Evolutionary conservation across 148 eudicot species (phyloP).

Genomic region (Persicaria tinctoria): DNA sequence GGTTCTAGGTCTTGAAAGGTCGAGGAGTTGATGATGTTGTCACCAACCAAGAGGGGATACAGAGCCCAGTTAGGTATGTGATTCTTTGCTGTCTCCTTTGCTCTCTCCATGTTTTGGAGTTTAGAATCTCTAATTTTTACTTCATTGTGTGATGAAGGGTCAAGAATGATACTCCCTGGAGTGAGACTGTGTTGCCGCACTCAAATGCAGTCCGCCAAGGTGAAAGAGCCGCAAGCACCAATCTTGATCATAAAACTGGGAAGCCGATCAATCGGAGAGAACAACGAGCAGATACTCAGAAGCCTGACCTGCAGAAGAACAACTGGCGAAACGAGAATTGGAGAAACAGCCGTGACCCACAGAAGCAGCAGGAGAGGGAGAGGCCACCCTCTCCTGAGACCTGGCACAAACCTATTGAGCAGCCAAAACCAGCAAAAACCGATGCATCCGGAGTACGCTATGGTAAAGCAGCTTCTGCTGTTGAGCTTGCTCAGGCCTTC

Average conservation of each 20-base stretch:
- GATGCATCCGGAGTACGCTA: constrained; percentile 39
- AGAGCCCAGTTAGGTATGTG: constrained; percentile 41
- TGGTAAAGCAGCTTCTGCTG: constrained; percentile 87
- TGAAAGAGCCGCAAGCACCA: constrained; percentile 33
- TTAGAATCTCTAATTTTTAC: neutral
- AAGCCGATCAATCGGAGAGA: constrained; percentile 47
- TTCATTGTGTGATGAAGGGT: constrained; percentile 29
- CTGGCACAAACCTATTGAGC: constrained; percentile 81
- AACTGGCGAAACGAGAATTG: constrained; percentile 64
- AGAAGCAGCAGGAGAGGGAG: constrained; percentile 47
- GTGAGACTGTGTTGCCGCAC: constrained; percentile 28
- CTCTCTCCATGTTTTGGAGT: neutral
- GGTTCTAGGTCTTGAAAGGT: constrained; percentile 58
- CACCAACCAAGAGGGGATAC: constrained; percentile 32
- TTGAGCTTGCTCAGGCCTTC: constrained; percentile 87
- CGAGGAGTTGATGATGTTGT: constrained; percentile 54
- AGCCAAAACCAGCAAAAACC: constrained; percentile 30
- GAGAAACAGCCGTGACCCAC: constrained; percentile 46
- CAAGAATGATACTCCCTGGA: constrained; percentile 32
- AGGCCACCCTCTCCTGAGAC: constrained; percentile 89
- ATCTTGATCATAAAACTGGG: constrained; percentile 37
- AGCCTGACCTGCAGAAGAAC: constrained; percentile 48
- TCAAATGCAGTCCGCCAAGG: constrained; percentile 29
- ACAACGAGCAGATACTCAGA: constrained; percentile 36
- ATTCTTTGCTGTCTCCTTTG: neutral